Percentiles rank a stretch among this genome's conserved stretches.
Conservation (phyloP, 164 flowering plant genomes). For the Kalanchoe fedtschenkoi region DNA sequence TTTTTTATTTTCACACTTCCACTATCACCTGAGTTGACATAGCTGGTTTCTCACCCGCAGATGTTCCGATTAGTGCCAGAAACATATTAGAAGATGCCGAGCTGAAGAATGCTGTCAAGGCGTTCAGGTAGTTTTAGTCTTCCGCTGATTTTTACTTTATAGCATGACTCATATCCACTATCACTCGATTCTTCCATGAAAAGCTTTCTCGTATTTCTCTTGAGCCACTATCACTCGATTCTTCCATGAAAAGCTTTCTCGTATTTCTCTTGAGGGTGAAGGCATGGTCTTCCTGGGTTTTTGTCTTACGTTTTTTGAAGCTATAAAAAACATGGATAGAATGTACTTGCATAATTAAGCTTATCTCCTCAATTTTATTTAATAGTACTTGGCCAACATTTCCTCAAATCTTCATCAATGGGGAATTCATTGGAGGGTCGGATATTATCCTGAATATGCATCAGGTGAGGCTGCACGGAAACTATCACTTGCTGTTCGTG, state of each 20-base stretch:
- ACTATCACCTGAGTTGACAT: not conserved
- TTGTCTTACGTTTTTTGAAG: no score
- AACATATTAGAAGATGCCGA: slow-evolving; percentile 79
- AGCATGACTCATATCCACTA: no score
- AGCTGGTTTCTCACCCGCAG: slow-evolving; percentile 28
- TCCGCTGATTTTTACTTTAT: not conserved
- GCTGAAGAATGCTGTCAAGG: slow-evolving; percentile 71
- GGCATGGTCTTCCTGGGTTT: not conserved
- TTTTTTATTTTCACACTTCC: not conserved
- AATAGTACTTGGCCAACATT: slow-evolving; percentile 91
- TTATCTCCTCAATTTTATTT: not conserved
- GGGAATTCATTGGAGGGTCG: slow-evolving; percentile 88
- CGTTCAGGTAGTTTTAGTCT: slow-evolving; percentile 42
- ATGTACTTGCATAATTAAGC: not conserved
- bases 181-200: not conserved
- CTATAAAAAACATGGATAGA: not conserved
- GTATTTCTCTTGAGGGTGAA: not conserved
- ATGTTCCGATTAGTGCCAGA: slow-evolving; percentile 70
- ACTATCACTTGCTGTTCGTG: not conserved
- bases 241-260: not conserved
- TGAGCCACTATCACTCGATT: not conserved
- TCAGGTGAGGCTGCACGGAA: slow-evolving; percentile 23
- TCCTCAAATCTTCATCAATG: slow-evolving; percentile 91
- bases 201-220: not conserved
- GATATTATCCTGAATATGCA: slow-evolving; percentile 84